phyloP scores from a whole-genome alignment of 83 land plant species.

The Picea engelmannii region DNA sequence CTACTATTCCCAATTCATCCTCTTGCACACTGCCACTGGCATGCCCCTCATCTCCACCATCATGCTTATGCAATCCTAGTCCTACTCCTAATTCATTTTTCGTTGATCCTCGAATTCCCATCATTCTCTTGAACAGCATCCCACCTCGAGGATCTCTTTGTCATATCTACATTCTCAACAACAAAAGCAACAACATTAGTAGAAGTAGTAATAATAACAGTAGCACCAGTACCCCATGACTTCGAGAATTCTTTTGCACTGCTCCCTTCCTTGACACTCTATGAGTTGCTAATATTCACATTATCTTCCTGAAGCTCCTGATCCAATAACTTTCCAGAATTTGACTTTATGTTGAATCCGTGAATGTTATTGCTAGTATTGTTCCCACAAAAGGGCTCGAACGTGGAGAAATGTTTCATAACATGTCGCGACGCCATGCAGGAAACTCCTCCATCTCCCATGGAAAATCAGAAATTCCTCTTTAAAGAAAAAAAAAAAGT shows the following conservation, averaged over 20 bases:
- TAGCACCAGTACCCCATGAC: not conserved
- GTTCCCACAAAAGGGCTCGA: constrained; percentile 34
- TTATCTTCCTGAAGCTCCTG: not conserved
- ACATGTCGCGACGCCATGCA: constrained; percentile 51
- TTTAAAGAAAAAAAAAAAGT: too few species aligned
- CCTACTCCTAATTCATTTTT: constrained; percentile 21
- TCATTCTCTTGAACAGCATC: constrained; percentile 24
- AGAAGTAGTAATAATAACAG: not conserved
- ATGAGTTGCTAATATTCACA: constrained; percentile 11
- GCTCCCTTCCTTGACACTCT: constrained; percentile 25
- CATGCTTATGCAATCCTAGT: constrained; percentile 8
- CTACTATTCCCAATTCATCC: not conserved
- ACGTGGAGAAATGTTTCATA: constrained; percentile 38
- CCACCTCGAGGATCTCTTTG: constrained; percentile 14
- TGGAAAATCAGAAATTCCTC: constrained; percentile 27
- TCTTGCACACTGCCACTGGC: not conserved
- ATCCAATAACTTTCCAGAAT: constrained; percentile 20
- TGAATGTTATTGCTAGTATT: not conserved
- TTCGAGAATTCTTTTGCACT: not conserved
- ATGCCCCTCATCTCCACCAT: not conserved
- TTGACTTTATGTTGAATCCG: constrained; percentile 21
- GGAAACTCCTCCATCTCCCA: constrained; percentile 73
- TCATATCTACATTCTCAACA: not conserved
- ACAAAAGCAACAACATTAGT: not conserved
- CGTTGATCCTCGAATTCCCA: constrained; percentile 20